Percentiles rank a stretch among this genome's conserved stretches.
Conservation (phyloP, 2,329 filamentous ascomycete genomes). For the Penicillium sp. region DNA sequence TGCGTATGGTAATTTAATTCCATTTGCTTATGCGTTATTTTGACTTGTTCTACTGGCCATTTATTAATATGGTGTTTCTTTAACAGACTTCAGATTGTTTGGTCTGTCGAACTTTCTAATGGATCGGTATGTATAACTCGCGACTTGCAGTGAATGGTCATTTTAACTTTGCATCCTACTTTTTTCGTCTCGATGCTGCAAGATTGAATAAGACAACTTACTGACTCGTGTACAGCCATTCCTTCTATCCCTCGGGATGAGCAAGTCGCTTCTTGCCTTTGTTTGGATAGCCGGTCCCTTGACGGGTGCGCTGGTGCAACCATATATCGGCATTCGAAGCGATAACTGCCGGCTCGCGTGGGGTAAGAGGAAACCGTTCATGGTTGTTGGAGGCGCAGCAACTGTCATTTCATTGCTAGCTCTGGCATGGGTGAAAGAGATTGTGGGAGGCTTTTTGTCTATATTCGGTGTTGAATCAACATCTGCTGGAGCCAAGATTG, state of each 20-base stretch:
- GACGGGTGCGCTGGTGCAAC: slow-evolving; percentile 75
- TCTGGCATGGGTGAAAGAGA: slow-evolving; percentile 72
- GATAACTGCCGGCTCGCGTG: slow-evolving; percentile 72
- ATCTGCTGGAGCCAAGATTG: slow-evolving; percentile 62
- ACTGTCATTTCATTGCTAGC: slow-evolving; percentile 68
- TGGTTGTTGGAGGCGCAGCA: slow-evolving; percentile 67
- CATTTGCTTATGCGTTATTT: not conserved
- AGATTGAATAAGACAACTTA: not conserved
- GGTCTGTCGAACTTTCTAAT: slow-evolving; percentile 93
- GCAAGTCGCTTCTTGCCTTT: slow-evolving; percentile 77
- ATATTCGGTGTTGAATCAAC: slow-evolving; percentile 70
- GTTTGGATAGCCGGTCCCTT: slow-evolving; percentile 83
- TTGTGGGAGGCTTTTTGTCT: slow-evolving; percentile 65
- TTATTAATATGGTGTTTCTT: slow-evolving; percentile 12
- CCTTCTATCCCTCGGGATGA: slow-evolving; percentile 74
- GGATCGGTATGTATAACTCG: slow-evolving; percentile 62
- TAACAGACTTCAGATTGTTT: slow-evolving; percentile 80
- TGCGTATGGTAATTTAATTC: not conserved
- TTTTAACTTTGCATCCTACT: not conserved
- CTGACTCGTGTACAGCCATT: slow-evolving; percentile 55
- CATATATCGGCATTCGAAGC: slow-evolving; percentile 77
- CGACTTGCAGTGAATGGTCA: not conserved
- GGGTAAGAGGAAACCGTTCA: slow-evolving; percentile 81
- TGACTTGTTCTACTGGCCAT: not conserved
- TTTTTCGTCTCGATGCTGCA: not conserved